These are phyloP conservation scores for Pilasporangium apinafurcum DNA, from an alignment of 352 stramenopile species.

Conservation along the genomic window DNA sequence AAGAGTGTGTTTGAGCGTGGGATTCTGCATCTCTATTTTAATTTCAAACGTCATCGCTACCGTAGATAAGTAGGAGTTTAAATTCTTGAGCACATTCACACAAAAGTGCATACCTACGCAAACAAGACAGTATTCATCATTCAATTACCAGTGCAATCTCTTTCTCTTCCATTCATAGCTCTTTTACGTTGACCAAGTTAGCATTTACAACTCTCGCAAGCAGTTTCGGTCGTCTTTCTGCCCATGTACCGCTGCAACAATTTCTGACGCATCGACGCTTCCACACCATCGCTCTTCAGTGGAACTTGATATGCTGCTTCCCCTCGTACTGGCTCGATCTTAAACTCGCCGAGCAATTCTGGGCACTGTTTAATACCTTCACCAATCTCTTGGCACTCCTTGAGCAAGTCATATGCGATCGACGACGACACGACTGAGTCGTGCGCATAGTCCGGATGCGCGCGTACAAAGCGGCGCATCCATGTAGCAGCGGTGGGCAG, in stretches of 20 bases:
- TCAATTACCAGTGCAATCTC: not conserved
- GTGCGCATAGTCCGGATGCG: slow-evolving; percentile 93
- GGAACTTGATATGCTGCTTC: slow-evolving; percentile 90
- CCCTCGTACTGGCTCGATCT: slow-evolving; percentile 89
- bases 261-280: slow-evolving; percentile 58
- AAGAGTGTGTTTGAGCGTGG: slow-evolving; percentile 98
- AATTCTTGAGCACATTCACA: not conserved
- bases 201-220: slow-evolving; percentile 17
- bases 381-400: slow-evolving; percentile 94
- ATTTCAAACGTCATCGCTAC: slow-evolving; percentile 98
- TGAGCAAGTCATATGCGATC: slow-evolving; percentile 92
- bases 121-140: too few species aligned
- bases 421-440: slow-evolving; percentile 89
- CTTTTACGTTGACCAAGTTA: too few species aligned
- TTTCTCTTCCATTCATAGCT: not conserved
- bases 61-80: slow-evolving; percentile 62
- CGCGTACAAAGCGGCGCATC: slow-evolving; percentile 94
- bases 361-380: slow-evolving; percentile 89
- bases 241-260: slow-evolving; percentile 47
- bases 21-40: slow-evolving; percentile 98
- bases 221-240: slow-evolving; percentile 10
- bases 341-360: slow-evolving; percentile 90
- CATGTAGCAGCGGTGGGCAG: slow-evolving; percentile 95
- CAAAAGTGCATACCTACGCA: not conserved
- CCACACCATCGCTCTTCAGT: slow-evolving; percentile 86